A percentile compares a stretch with the other conserved stretches of the same genome.
These are phyloP conservation scores for Cruciata laevipes DNA, from an alignment of 257 asterid species.

Conservation along the genomic window DNA sequence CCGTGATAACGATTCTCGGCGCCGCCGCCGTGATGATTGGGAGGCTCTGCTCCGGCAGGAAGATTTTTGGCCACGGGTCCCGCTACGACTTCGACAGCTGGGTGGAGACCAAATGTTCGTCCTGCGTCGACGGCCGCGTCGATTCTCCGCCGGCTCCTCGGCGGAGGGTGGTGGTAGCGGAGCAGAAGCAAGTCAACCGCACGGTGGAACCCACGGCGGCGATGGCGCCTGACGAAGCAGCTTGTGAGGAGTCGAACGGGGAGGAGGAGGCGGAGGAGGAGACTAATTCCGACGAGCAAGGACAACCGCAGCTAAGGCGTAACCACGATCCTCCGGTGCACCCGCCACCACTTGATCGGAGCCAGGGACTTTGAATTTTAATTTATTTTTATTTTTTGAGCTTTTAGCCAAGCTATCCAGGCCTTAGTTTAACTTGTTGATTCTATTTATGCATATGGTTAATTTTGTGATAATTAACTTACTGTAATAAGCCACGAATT, in stretches of 20 bases:
- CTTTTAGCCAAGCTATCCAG: background rate
- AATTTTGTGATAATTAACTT: background rate
- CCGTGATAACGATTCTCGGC: slow-evolving; percentile 53
- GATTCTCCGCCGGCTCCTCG: slow-evolving; percentile 42
- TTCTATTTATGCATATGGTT: background rate
- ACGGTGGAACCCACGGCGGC: slow-evolving; percentile 14
- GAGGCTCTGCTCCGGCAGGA: slow-evolving; percentile 73
- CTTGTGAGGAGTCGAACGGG: slow-evolving; percentile 24
- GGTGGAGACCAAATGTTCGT: slow-evolving; percentile 78
- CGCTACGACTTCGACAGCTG: slow-evolving; percentile 74
- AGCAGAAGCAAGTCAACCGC: slow-evolving; percentile 19
- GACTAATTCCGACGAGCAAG: slow-evolving; percentile 17
- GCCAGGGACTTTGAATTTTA: background rate
- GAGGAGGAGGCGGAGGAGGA: slow-evolving; percentile 20
- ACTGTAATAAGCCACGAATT: background rate
- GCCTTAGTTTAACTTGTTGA: background rate
- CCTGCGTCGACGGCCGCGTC: slow-evolving; percentile 80
- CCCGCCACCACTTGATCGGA: slow-evolving; percentile 14
- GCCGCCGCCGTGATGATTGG: slow-evolving; percentile 79
- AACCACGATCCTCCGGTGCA: slow-evolving; percentile 3
- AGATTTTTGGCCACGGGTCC: slow-evolving; percentile 46
- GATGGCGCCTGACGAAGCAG: slow-evolving; percentile 12
- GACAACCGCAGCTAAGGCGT: slow-evolving; percentile 1
- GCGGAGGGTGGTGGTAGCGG: slow-evolving; percentile 22
- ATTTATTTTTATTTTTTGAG: background rate